phyloP scores from a whole-genome alignment of 257 asterid genomes.

The Cynanchum wilfordii region DNA sequence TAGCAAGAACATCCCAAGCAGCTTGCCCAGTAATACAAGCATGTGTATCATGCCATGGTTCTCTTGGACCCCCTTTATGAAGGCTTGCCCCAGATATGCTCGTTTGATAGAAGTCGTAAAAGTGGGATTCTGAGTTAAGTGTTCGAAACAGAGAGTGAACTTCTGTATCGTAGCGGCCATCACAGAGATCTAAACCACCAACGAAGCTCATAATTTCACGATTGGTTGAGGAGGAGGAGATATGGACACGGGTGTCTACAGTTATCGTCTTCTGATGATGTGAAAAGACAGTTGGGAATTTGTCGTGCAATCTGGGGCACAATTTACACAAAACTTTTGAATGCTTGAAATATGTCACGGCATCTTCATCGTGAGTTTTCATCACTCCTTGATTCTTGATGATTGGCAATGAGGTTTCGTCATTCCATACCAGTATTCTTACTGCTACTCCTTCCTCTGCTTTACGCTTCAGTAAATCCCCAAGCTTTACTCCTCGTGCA shows the following conservation, averaged over 20 bases:
- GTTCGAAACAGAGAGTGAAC: slow-evolving; percentile 71
- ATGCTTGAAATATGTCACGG: slow-evolving; percentile 62
- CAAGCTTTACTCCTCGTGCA: slow-evolving; percentile 75
- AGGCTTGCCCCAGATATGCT: slow-evolving; percentile 71
- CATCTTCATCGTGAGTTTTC: slow-evolving; percentile 81
- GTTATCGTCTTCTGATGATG: slow-evolving; percentile 80
- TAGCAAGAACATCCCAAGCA: slow-evolving; percentile 59
- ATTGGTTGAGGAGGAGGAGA: slow-evolving; percentile 43
- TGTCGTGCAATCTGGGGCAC: slow-evolving; percentile 66
- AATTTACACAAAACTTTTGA: slow-evolving; percentile 64
- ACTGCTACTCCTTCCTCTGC: slow-evolving; percentile 87
- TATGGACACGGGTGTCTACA: slow-evolving; percentile 41
- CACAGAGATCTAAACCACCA: slow-evolving; percentile 88
- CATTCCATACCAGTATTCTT: slow-evolving; percentile 80
- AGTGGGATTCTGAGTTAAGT: slow-evolving; percentile 69
- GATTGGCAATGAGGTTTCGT: slow-evolving; percentile 70
- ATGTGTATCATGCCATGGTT: slow-evolving; percentile 93
- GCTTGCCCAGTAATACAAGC: slow-evolving; percentile 70
- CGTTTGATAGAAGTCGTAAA: slow-evolving; percentile 77
- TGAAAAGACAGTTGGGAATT: slow-evolving; percentile 70
- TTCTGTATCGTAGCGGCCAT: slow-evolving; percentile 86
- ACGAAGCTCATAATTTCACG: slow-evolving; percentile 71
- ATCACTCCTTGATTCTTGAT: slow-evolving; percentile 80
- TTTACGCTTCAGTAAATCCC: slow-evolving; percentile 64
- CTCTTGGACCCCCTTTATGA: slow-evolving; percentile 89